Conservation (phyloP, 768 basidiomycete genomes). For the Hygrophoropsis aurantiaca region DNA sequence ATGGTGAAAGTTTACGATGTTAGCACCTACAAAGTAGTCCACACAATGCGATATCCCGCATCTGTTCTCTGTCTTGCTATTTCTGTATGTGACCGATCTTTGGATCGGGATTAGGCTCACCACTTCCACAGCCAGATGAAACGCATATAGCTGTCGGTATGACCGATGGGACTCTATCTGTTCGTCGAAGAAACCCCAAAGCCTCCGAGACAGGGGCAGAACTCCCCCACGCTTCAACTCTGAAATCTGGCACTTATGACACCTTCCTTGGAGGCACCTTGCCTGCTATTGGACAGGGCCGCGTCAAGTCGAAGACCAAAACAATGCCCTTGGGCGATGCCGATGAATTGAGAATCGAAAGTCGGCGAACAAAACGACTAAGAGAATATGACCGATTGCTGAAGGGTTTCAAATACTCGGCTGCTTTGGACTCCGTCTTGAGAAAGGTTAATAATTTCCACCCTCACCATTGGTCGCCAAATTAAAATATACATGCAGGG, state of each 20-base stretch:
- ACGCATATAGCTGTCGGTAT: constrained; percentile 97
- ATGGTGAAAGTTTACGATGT: constrained; percentile 99
- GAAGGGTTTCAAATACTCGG: constrained; percentile 92
- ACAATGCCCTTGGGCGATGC: constrained; percentile 56
- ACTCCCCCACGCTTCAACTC: constrained; percentile 32
- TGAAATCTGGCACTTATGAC: constrained; percentile 62
- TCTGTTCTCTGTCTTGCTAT: constrained; percentile 88
- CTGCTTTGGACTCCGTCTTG: constrained; percentile 89
- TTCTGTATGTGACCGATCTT: constrained; percentile 60
- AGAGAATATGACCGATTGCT: constrained; percentile 88
- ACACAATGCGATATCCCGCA: constrained; percentile 98
- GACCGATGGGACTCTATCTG: constrained; percentile 97
- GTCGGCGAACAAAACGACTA: constrained; percentile 64
- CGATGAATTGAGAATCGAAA: constrained; percentile 79
- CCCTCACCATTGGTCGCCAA: background rate
- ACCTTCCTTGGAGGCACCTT: constrained; percentile 60
- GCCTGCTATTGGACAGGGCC: constrained; percentile 55
- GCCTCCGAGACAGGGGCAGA: constrained; percentile 50
- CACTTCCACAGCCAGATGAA: constrained; percentile 76
- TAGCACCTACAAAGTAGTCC: constrained; percentile 89
- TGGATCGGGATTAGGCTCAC: background rate
- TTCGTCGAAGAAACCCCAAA: constrained; percentile 84
- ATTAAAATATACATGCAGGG: constrained; percentile 44
- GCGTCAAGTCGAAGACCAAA: constrained; percentile 46
- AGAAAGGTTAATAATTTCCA: constrained; percentile 58